A percentile compares a stretch with the other conserved stretches of the same genome.
phyloP scores from a whole-genome alignment of 2,329 filamentous ascomycete genomes.

The Celoporthe dispersa region DNA sequence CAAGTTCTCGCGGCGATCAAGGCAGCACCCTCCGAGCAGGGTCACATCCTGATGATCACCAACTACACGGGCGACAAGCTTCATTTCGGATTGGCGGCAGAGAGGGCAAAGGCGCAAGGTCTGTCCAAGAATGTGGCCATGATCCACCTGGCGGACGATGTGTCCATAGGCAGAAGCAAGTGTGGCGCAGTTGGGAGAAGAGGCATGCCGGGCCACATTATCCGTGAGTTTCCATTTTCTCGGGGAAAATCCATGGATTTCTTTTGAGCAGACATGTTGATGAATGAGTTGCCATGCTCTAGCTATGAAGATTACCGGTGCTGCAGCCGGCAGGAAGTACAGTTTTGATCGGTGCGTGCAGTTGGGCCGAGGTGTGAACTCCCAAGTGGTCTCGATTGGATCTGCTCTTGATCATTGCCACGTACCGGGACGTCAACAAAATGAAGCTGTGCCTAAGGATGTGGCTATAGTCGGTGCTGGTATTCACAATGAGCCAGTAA shows the following conservation, averaged over 20 bases:
- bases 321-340: constrained; percentile 63
- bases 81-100: constrained; percentile 76
- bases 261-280: neutral
- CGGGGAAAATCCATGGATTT: neutral
- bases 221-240: constrained; percentile 44
- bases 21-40: constrained; percentile 64
- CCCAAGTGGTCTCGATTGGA: constrained; percentile 68
- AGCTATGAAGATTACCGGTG: constrained; percentile 71
- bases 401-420: constrained; percentile 74
- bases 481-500: constrained; percentile 54
- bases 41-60: constrained; percentile 73
- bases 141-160: constrained; percentile 75
- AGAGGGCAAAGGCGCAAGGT: constrained; percentile 67
- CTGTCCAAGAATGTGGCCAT: constrained; percentile 69
- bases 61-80: constrained; percentile 76
- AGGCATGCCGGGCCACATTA: constrained; percentile 68
- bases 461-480: constrained; percentile 55
- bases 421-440: constrained; percentile 65
- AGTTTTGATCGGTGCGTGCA: constrained; percentile 60
- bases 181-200: constrained; percentile 73
- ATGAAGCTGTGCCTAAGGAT: constrained; percentile 48
- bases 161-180: constrained; percentile 68
- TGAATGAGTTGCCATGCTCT: constrained; percentile 40
- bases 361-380: constrained; percentile 59
- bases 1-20: constrained; percentile 70